Conservation (phyloP, 2,329 filamentous ascomycete genomes). For the Triangularia setosa region DNA sequence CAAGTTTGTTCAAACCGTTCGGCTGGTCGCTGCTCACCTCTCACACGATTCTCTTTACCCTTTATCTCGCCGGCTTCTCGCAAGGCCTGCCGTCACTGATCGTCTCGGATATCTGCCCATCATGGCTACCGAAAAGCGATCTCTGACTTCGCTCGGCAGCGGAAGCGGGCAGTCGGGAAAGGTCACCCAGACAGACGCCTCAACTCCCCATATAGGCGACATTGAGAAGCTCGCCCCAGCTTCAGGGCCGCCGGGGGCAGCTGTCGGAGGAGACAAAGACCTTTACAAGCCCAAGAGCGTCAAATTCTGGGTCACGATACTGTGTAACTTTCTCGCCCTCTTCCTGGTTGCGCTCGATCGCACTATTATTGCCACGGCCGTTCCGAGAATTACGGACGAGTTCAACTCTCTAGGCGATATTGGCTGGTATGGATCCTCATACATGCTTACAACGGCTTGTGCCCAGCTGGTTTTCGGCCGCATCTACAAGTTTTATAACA, state of each 20-base stretch:
- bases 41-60: neutral
- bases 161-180: slow-evolving; percentile 16
- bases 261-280: slow-evolving; percentile 28
- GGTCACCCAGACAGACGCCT: neutral
- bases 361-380: slow-evolving; percentile 54
- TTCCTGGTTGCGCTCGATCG: slow-evolving; percentile 56
- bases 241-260: neutral
- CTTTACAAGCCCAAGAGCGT: slow-evolving; percentile 50
- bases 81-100: slow-evolving; percentile 5
- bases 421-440: slow-evolving; percentile 61
- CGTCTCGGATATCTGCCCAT: slow-evolving; percentile 10
- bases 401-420: slow-evolving; percentile 57
- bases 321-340: slow-evolving; percentile 52
- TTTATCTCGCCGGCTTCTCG: neutral
- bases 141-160: slow-evolving; percentile 21
- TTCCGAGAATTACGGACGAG: slow-evolving; percentile 53
- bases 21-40: slow-evolving; percentile 7
- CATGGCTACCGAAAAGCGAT: slow-evolving; percentile 23
- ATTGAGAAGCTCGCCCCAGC: slow-evolving; percentile 26
- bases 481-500: slow-evolving; percentile 51
- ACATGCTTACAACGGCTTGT: slow-evolving; percentile 57
- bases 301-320: slow-evolving; percentile 53
- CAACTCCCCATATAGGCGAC: slow-evolving; percentile 20
- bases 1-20: neutral
- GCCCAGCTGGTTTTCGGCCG: slow-evolving; percentile 51